Conservation (phyloP, 179 eudicot genomes). For the Corrigiola litoralis region DNA sequence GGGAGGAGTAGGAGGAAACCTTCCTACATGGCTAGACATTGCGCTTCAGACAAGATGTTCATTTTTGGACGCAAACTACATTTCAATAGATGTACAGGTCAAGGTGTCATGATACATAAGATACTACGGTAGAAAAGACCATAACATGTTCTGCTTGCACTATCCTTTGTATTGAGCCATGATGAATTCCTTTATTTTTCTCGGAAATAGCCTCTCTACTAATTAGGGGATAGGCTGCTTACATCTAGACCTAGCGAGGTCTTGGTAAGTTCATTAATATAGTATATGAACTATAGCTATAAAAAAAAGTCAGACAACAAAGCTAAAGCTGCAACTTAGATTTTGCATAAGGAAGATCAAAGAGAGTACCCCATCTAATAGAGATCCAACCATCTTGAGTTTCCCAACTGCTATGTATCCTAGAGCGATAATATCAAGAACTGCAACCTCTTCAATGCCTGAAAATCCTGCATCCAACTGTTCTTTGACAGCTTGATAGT, state of each 20-base stretch:
- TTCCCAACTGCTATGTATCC: conserved; percentile 73
- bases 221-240: no score
- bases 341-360: conserved; percentile 3
- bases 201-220: no score
- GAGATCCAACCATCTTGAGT: conserved; percentile 46
- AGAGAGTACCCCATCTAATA: conserved; percentile 52
- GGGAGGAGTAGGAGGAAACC: no score
- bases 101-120: neutral
- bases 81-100: neutral
- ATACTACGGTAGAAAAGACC: no score
- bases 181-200: no score
- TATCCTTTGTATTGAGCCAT: neutral
- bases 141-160: neutral
- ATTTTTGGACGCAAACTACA: neutral
- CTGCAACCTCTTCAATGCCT: conserved; percentile 79
- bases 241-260: no score
- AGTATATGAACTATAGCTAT: no score
- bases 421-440: conserved; percentile 68
- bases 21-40: no score
- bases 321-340: neutral
- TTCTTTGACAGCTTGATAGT: conserved; percentile 63
- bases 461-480: conserved; percentile 54
- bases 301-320: neutral
- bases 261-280: no score
- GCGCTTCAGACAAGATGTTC: no score